These are phyloP conservation scores for Sporothrix euskadiensis DNA, from an alignment of 2,329 filamentous ascomycete species.

Conservation along the genomic window DNA sequence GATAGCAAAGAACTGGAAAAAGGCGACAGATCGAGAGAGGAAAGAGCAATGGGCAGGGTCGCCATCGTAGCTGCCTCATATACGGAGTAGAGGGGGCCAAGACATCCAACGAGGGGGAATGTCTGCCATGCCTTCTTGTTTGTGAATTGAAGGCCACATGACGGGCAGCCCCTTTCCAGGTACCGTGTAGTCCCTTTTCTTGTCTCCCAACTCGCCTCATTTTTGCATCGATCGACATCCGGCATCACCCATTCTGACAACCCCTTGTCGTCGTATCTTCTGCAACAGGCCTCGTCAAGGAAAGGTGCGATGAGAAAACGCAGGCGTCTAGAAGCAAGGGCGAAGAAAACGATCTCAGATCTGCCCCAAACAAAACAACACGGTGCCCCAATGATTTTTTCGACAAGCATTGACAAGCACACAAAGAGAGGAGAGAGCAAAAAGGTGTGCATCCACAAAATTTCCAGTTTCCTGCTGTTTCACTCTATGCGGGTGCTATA, in stretches of 20 bases:
- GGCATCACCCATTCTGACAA: not conserved
- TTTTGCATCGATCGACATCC: slow-evolving; percentile 13
- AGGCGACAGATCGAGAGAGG: not conserved
- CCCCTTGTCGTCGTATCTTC: not conserved
- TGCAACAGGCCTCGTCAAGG: not conserved
- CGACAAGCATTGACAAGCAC: not conserved
- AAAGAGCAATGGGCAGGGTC: not conserved
- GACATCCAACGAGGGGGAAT: not conserved
- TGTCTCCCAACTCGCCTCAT: not conserved
- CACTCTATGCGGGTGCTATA: not conserved
- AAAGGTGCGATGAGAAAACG: not conserved
- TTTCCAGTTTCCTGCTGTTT: not conserved
- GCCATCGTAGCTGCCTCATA: not conserved
- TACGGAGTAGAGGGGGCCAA: not conserved
- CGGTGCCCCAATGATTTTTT: not conserved
- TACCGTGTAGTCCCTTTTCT: not conserved
- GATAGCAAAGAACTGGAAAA: not conserved
- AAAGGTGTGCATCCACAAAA: not conserved
- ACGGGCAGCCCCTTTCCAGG: not conserved
- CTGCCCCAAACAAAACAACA: not conserved
- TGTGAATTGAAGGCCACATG: not conserved
- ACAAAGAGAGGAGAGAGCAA: not conserved
- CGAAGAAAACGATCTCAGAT: not conserved
- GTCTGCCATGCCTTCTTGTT: not conserved
- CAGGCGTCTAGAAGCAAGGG: not conserved